phyloP scores from a whole-genome alignment of 2,329 filamentous ascomycete genomes.

The Plectosphaerella sp. region DNA sequence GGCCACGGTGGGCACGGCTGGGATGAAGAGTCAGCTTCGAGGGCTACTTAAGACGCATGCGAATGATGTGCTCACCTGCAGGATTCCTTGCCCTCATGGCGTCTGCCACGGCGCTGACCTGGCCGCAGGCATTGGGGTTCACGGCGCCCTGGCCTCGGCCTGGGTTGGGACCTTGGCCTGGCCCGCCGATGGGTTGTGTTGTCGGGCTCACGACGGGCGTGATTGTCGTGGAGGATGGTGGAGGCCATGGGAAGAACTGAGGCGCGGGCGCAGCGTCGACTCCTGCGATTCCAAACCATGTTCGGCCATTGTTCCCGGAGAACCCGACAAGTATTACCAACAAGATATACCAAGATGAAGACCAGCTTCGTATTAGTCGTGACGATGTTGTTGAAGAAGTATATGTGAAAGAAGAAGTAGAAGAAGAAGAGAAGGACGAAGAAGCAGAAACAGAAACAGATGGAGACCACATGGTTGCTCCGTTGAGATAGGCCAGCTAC shows the following conservation, averaged over 20 bases:
- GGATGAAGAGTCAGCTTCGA: background rate
- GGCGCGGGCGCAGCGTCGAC: background rate
- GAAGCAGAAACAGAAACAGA: background rate
- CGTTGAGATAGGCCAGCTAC: background rate
- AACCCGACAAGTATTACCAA: background rate
- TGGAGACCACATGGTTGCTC: background rate
- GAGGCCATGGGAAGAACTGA: background rate
- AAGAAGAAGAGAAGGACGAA: background rate
- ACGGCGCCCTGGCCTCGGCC: background rate
- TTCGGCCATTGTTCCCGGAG: background rate
- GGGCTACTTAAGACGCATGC: background rate
- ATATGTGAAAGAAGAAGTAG: background rate
- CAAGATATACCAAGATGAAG: background rate
- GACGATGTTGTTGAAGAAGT: background rate
- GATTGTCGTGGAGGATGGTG: background rate
- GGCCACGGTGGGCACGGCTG: slow-evolving; percentile 25
- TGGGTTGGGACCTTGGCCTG: background rate
- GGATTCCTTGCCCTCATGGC: slow-evolving; percentile 12
- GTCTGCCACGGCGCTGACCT: slow-evolving; percentile 11
- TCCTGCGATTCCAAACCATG: background rate
- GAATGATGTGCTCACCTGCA: slow-evolving; percentile 9
- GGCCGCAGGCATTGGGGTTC: slow-evolving; percentile 16
- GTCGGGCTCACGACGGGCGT: background rate
- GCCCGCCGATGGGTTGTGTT: background rate
- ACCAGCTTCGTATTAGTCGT: background rate